Conservation (phyloP, 495 filamentous ascomycete genomes). For the Penicillium manginii region DNA sequence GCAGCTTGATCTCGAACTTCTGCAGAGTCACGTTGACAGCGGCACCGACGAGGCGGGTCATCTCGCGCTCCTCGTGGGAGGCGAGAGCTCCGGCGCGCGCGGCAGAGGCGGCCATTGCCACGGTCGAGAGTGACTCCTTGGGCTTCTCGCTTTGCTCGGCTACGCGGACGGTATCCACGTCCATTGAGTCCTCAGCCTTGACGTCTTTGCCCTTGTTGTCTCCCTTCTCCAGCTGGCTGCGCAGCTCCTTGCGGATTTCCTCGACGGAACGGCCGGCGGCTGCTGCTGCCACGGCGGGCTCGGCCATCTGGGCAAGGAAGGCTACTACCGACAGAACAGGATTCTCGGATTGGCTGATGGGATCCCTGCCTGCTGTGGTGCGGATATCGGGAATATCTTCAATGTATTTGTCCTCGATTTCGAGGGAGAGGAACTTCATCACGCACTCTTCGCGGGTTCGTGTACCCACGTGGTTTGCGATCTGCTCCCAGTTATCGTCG, state of each 20-base stretch:
- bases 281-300: conserved; percentile 84
- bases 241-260: conserved; percentile 76
- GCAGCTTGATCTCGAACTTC: conserved; percentile 81
- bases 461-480: conserved; percentile 87
- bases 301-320: conserved; percentile 86
- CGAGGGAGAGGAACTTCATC: conserved; percentile 88
- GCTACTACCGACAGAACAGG: conserved; percentile 93
- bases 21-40: conserved; percentile 82
- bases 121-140: conserved; percentile 64
- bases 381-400: conserved; percentile 73
- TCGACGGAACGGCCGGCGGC: conserved; percentile 84
- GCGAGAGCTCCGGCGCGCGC: conserved; percentile 85
- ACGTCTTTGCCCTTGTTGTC: conserved; percentile 60
- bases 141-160: conserved; percentile 35
- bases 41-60: conserved; percentile 86
- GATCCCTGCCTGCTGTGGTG: conserved; percentile 72
- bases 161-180: conserved; percentile 55
- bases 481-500: conserved; percentile 93
- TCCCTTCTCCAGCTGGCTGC: conserved; percentile 70
- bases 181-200: conserved; percentile 70
- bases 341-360: conserved; percentile 89
- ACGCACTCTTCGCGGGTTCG: conserved; percentile 96
- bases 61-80: conserved; percentile 94
- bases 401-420: conserved; percentile 88
- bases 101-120: conserved; percentile 82